A percentile compares a stretch with the other conserved stretches of the same genome.
Evolutionary conservation across 2,329 filamentous ascomycete species (phyloP).

Genomic region (Claviceps spartinae): DNA sequence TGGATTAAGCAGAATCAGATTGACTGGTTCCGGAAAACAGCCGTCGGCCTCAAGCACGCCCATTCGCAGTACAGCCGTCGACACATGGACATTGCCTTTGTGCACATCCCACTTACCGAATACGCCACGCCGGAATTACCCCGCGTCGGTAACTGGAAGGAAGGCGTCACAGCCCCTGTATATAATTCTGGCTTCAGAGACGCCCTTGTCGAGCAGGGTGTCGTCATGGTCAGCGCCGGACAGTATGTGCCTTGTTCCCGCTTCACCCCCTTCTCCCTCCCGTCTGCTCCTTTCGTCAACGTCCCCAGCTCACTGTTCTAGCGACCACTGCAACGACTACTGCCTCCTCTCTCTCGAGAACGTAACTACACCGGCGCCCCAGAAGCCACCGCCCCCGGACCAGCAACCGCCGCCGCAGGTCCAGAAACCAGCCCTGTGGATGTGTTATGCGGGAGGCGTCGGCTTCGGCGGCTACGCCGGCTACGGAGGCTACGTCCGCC

Average conservation of each 20-base stretch:
- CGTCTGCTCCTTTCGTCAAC: background rate
- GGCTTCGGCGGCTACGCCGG: conserved; percentile 94
- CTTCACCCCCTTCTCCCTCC: background rate
- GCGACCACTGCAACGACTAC: conserved; percentile 94
- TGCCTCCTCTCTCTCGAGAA: conserved; percentile 53
- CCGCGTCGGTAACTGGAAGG: conserved; percentile 55
- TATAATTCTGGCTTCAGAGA: conserved; percentile 92
- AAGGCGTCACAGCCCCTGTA: conserved; percentile 72
- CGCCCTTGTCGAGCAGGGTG: conserved; percentile 70
- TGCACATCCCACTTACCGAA: conserved; percentile 91
- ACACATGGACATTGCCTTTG: conserved; percentile 92
- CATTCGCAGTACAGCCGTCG: conserved; percentile 80
- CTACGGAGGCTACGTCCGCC: conserved; percentile 72
- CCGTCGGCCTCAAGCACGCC: conserved; percentile 56
- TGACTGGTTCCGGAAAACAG: conserved; percentile 79
- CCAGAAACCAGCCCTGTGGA: conserved; percentile 65
- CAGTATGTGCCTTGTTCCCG: conserved; percentile 45
- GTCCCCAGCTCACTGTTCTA: conserved; percentile 17
- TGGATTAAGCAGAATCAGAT: conserved; percentile 95
- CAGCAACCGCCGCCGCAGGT: conserved; percentile 6
- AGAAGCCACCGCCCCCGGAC: background rate
- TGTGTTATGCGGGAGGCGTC: conserved; percentile 89
- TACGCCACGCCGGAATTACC: conserved; percentile 54
- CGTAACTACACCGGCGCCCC: conserved; percentile 12
- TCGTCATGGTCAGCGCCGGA: conserved; percentile 80